Base-by-base conservation (phyloP, 2,329 filamentous ascomycete species). In the Microcyclosporella mali region DNA sequence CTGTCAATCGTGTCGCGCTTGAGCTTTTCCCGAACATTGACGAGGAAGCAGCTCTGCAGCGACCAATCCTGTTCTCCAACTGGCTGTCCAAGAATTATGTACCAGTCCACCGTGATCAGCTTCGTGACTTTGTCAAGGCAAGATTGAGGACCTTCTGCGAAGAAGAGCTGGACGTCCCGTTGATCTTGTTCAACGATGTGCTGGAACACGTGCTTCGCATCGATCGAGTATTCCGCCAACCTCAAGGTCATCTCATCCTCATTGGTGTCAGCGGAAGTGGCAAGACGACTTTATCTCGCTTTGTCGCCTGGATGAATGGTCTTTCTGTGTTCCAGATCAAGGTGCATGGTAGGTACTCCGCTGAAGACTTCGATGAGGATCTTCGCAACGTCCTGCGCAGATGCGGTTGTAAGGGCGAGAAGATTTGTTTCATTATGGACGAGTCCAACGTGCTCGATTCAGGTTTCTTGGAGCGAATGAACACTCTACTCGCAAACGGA, bases 341-440 rank as follows among this genome's bases (percentile, higher is more conserved):
- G 74, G 92, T 98, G 0, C 92, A 99, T 60, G 92, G 92, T 52
- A 95, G 90, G 63, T 99, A 98, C 69, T 95, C 92, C 12, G 86
- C 86, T 1, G 92, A 97, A 63, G 92, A 99, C 69, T 99, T 99
- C 61, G 92, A 99, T 61, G 94, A 99, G 45, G 92, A 99, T 65
- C 73, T 99, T 28, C 81, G 94, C 52, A 90, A 89, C 61, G 92
- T 99, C 7, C 79, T 99, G 31, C 84, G 92, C 34, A 81, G 92
- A 44, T 94, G 88, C 56, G 92, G 92, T 50, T 97, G 90, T 72
- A 95, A 95, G 72, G 92, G 92, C 28, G 92, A 99, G 65, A 97
- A 97, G 74, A 94, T 99, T 37, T 98, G 94, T 70, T 99, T 99
- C 73, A 95, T 99, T 71, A 97, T 99, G 89, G 92, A 99, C 63